Conservation (phyloP, 768 basidiomycete species). For the Vararia minispora region DNA sequence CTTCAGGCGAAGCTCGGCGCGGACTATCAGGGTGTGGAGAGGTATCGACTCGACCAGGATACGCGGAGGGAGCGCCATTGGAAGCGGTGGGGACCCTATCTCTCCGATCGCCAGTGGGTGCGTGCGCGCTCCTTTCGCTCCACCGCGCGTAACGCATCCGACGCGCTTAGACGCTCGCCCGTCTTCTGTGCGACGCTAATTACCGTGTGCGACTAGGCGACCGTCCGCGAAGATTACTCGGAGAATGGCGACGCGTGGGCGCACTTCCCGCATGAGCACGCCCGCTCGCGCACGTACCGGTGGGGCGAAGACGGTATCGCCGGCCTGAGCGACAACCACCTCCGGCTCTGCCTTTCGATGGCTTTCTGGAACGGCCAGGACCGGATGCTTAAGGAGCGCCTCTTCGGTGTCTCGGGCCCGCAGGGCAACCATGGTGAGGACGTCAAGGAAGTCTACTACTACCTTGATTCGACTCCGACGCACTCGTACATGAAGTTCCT, state of each 20-base stretch:
- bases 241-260: conserved; percentile 92
- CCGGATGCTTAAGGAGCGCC: conserved; percentile 89
- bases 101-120: conserved; percentile 97
- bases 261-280: conserved; percentile 90
- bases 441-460: conserved; percentile 98
- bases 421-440: conserved; percentile 99
- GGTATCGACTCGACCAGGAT: conserved; percentile 77
- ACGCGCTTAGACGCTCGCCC: conserved; percentile 6
- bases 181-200: conserved; percentile 1
- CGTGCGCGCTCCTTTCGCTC: conserved; percentile 19
- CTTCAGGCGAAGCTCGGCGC: conserved; percentile 52
- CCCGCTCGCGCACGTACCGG: conserved; percentile 87
- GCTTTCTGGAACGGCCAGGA: conserved; percentile 94
- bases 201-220: no score
- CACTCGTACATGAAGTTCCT: conserved; percentile 99
- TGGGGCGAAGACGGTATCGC: conserved; percentile 99
- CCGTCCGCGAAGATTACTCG: conserved; percentile 98
- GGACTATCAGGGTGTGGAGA: conserved; percentile 75
- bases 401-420: conserved; percentile 93
- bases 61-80: conserved; percentile 75
- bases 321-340: conserved; percentile 95
- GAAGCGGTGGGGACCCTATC: conserved; percentile 99
- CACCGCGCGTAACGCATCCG: no score
- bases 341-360: conserved; percentile 81
- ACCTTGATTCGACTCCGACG: conserved; percentile 95